phyloP scores from a whole-genome alignment of 257 asterid species.

The Knoxia roxburghii region DNA sequence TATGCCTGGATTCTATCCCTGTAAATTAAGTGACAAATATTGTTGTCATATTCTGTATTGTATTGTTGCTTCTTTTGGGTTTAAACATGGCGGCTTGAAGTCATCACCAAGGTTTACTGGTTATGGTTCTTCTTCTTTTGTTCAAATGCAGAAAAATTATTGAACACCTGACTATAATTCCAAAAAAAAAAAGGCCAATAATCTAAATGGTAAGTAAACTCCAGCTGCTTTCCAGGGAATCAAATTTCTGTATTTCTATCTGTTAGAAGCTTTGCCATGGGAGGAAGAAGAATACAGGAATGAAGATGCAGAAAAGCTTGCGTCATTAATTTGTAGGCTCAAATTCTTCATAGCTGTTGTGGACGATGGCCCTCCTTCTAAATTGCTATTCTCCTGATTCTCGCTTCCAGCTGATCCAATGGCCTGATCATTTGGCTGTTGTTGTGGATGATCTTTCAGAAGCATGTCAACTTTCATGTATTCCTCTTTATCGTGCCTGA shows the following conservation, averaged over 20 bases:
- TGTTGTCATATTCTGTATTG: too few relatives aligned
- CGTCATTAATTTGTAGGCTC: conserved; percentile 39
- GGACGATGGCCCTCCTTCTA: conserved; percentile 48
- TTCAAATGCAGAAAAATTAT: background rate
- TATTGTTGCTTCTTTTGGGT: too few relatives aligned
- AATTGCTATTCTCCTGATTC: conserved; percentile 15
- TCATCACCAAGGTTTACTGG: too few relatives aligned
- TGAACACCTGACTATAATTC: background rate
- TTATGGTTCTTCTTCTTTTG: too few relatives aligned
- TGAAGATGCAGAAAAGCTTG: conserved; percentile 74
- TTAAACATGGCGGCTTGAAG: too few relatives aligned
- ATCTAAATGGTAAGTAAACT: background rate
- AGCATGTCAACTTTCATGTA: conserved; percentile 34
- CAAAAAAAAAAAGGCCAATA: background rate
- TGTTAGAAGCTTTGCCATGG: conserved; percentile 33
- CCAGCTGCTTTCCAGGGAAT: background rate
- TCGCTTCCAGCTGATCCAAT: conserved; percentile 11
- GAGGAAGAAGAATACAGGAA: conserved; percentile 51
- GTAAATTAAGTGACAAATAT: conserved; percentile 3
- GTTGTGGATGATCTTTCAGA: conserved; percentile 34
- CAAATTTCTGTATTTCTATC: conserved; percentile 8
- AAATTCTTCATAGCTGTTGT: conserved; percentile 37
- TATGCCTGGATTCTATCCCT: background rate
- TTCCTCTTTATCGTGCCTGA: conserved; percentile 62
- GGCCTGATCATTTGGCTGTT: conserved; percentile 13